These are phyloP conservation scores for Aspergillus sclerotioniger DNA, from an alignment of 495 filamentous ascomycete species.

Conservation along the genomic window DNA sequence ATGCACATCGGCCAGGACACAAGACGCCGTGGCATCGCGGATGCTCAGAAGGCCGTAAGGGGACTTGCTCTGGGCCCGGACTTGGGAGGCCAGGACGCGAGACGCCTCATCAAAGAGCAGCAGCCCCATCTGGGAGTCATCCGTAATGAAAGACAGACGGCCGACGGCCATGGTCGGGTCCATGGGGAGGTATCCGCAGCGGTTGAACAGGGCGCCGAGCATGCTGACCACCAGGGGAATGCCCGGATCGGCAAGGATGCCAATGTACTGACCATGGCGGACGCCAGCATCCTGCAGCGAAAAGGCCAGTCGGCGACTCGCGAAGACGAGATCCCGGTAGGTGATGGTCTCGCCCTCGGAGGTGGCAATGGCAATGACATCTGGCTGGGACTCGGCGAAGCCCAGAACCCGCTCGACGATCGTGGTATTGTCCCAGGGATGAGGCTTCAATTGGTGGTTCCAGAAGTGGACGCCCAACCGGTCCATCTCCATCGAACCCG, in stretches of 20 bases:
- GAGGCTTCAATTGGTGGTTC: not conserved
- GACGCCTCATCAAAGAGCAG: too few relatives aligned
- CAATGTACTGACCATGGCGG: not conserved
- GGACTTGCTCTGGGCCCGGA: too few relatives aligned
- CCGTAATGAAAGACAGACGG: conserved; percentile 23
- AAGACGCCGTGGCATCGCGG: too few relatives aligned
- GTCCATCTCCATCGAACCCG: not conserved
- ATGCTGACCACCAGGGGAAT: not conserved
- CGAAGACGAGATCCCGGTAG: not conserved
- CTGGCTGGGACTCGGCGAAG: not conserved
- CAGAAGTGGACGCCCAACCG: not conserved
- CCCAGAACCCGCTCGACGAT: not conserved
- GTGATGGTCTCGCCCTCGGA: not conserved
- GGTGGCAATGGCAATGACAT: not conserved
- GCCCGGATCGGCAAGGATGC: not conserved
- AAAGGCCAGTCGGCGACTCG: not conserved
- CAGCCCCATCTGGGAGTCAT: conserved; percentile 5
- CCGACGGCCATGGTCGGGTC: conserved; percentile 6
- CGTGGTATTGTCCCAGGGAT: not conserved
- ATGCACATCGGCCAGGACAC: too few relatives aligned
- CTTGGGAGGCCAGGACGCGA: too few relatives aligned
- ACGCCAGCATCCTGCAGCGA: not conserved
- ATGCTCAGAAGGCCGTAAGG: too few relatives aligned
- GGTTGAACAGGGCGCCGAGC: not conserved
- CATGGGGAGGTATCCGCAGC: not conserved